Evolutionary conservation across 345 rosid species (phyloP).

Genomic region (Erucastrum elatum): DNA sequence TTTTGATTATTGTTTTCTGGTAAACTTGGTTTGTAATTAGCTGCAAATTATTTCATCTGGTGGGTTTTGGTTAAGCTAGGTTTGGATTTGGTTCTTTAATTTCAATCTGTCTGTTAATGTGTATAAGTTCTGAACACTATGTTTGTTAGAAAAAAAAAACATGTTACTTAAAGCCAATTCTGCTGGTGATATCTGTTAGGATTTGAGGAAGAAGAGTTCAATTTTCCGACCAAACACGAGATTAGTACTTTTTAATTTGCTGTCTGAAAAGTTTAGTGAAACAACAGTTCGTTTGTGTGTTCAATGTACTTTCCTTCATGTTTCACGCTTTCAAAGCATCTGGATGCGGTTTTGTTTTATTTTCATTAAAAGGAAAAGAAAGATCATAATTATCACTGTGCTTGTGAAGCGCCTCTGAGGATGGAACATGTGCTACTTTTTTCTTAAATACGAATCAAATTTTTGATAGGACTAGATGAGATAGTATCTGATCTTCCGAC

Average conservation of each 20-base stretch:
- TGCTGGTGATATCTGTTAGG: not conserved
- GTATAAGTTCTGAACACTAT: not conserved
- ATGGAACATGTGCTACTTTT: not conserved
- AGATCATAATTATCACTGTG: not conserved
- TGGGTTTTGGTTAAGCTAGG: not conserved
- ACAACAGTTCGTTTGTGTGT: not conserved
- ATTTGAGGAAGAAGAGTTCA: not conserved
- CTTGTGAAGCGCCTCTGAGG: not conserved
- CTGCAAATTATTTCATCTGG: not conserved
- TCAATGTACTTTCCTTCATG: not conserved
- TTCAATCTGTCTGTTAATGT: not conserved
- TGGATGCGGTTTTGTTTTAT: not conserved
- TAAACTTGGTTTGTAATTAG: not conserved
- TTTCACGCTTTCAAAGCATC: slow-evolving; percentile 10
- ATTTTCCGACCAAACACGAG: not conserved
- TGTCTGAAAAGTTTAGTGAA: slow-evolving; percentile 5
- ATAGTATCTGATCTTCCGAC: not conserved
- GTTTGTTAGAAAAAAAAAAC: not conserved
- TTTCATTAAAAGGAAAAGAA: not conserved
- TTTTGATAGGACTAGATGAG: not conserved
- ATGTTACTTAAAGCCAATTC: not conserved
- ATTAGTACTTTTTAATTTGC: not conserved
- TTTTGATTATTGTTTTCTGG: slow-evolving; percentile 1
- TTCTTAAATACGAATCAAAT: not conserved
- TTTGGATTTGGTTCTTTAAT: not conserved